Evolutionary conservation across 2,329 filamentous ascomycete genomes (phyloP).

Genomic region (Tympanopsis confertula): DNA sequence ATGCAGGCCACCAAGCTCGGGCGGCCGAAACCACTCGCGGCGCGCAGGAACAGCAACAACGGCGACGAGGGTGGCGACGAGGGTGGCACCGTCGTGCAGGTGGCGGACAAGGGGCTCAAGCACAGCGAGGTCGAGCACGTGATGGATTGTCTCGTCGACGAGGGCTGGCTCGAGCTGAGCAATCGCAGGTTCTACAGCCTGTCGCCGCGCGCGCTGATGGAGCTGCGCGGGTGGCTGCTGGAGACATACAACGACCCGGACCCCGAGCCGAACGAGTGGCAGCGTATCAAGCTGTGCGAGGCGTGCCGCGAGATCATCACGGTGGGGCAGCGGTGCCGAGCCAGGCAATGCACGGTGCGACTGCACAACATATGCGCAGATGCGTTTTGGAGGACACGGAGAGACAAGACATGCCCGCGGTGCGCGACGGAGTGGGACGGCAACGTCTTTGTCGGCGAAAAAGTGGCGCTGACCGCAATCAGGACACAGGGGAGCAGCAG

Average conservation of each 20-base stretch:
- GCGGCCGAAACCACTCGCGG: constrained; percentile 29
- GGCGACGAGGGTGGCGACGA: constrained; percentile 16
- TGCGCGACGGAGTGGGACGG: constrained; percentile 40
- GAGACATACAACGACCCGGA: constrained; percentile 76
- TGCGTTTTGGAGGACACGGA: constrained; percentile 59
- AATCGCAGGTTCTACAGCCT: constrained; percentile 62
- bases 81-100: constrained; percentile 17
- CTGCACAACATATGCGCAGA: constrained; percentile 69
- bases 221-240: constrained; percentile 73
- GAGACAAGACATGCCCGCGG: constrained; percentile 51
- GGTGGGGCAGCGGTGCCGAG: constrained; percentile 64
- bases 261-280: constrained; percentile 45
- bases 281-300: constrained; percentile 75
- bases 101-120: constrained; percentile 48
- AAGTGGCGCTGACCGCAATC: constrained; percentile 40
- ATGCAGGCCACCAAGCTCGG: constrained; percentile 69
- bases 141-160: constrained; percentile 57
- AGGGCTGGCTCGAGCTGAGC: constrained; percentile 78
- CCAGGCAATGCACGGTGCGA: constrained; percentile 55
- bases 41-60: constrained; percentile 10
- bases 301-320: constrained; percentile 87
- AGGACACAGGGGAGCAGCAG: constrained; percentile 32
- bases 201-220: constrained; percentile 68
- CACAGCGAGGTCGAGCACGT: constrained; percentile 67
- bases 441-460: constrained; percentile 39